Evolutionary conservation across 2,329 filamentous ascomycete genomes (phyloP).

Genomic region (Penicillium sp.): DNA sequence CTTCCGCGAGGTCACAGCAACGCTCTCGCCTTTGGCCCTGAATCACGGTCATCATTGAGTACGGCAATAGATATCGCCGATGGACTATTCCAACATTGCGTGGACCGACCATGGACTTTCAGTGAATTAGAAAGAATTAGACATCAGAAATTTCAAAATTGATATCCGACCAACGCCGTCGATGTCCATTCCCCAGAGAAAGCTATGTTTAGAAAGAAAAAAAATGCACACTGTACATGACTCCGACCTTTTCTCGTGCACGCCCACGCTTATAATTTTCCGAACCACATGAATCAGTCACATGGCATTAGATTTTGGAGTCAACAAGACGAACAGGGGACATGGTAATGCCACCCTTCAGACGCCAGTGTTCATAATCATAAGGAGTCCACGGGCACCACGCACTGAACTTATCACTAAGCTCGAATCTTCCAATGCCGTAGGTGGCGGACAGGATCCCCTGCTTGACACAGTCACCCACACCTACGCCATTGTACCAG

Average conservation of each 20-base stretch:
- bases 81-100: background rate
- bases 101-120: background rate
- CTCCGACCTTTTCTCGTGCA: background rate
- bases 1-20: background rate
- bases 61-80: background rate
- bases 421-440: slow-evolving; percentile 39
- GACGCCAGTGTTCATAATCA: slow-evolving; percentile 25
- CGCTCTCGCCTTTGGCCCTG: background rate
- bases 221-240: background rate
- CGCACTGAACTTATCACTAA: slow-evolving; percentile 6
- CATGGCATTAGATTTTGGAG: slow-evolving; percentile 4
- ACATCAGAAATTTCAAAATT: background rate
- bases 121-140: background rate
- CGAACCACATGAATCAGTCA: background rate
- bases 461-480: slow-evolving; percentile 57
- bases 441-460: slow-evolving; percentile 54
- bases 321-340: slow-evolving; percentile 25
- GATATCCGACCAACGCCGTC: background rate
- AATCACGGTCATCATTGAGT: background rate
- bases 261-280: background rate
- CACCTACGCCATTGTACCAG: slow-evolving; percentile 52
- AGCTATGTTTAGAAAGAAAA: background rate
- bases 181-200: background rate
- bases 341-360: slow-evolving; percentile 34
- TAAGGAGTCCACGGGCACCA: slow-evolving; percentile 24